A percentile compares a stretch with the other conserved stretches of the same genome.
phyloP scores from a whole-genome alignment of 208 protist genomes.

The Trypanosoma avium region DNA sequence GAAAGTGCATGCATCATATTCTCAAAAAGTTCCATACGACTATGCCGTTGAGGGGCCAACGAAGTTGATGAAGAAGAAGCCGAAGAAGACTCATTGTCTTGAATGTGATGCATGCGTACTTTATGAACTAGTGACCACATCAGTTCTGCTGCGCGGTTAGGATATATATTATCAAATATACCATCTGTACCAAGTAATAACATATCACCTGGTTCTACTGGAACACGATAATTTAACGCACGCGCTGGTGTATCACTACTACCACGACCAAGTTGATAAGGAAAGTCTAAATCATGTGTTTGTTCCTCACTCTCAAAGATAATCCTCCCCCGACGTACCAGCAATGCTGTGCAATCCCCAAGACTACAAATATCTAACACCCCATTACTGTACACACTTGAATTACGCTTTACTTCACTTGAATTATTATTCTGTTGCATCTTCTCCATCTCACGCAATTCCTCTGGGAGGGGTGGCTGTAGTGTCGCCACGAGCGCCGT shows the following conservation, averaged over 20 bases:
- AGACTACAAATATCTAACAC: constrained; percentile 60
- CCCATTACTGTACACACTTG: constrained; percentile 18
- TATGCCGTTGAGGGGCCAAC: constrained; percentile 12
- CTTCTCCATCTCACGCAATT: constrained; percentile 21
- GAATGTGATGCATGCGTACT: constrained; percentile 33
- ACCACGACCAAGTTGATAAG: constrained; percentile 64
- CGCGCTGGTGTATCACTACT: constrained; percentile 55
- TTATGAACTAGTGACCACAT: constrained; percentile 40
- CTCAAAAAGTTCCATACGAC: constrained; percentile 18
- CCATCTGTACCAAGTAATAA: constrained; percentile 72
- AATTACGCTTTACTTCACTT: too few species aligned
- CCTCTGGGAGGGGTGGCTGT: too few species aligned
- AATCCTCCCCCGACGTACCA: constrained; percentile 51
- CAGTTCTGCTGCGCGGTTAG: constrained; percentile 30
- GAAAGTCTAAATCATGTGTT: constrained; percentile 63
- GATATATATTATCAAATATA: constrained; percentile 76
- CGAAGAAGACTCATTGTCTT: too few species aligned
- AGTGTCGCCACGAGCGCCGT: constrained; percentile 69
- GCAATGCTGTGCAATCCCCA: constrained; percentile 60
- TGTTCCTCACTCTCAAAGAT: constrained; percentile 55
- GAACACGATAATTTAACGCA: constrained; percentile 38
- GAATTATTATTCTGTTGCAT: too few species aligned
- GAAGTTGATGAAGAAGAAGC: too few species aligned
- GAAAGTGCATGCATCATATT: constrained; percentile 50
- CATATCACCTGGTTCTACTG: constrained; percentile 53